Evolutionary conservation across 805 yeast species (phyloP), one percentile per base, ranked within the genome.

Genomic region (Candida nitratophila): DNA sequence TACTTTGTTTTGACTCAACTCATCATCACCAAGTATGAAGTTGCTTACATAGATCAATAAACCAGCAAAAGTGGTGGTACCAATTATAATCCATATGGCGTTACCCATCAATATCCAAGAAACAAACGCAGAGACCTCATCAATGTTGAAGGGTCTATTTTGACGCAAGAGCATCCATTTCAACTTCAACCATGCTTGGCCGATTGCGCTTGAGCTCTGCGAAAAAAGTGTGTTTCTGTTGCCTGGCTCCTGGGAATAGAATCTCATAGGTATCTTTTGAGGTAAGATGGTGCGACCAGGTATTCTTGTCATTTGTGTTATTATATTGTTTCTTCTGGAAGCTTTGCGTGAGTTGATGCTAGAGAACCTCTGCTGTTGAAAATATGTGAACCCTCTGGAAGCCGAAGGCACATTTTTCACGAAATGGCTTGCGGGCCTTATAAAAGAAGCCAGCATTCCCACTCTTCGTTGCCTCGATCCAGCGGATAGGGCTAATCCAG

Each of bases 101-200:
- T 76, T 73, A 1, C 81, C 82, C 79, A 77, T 73, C 27, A 77
- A 66, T 12, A 75, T 56, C 79, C 79, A 77, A 4, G 81, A 75
- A 10, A 72, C 63, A 51, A 77, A 73, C 1, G 83, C 81, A 2
- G 77, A 71, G 16, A 74, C 56, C 46, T 76, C 80, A 51, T 75
- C 79, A 15, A 69, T 52, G 27, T 75, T 66, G 46, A 73, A 70
- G 11, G 77, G 74, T 33, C 76, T 56, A 50, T 68, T 69, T 39
- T 73, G 75, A 35, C 80, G 57, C 2, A 71, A 57, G 12, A 76
- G 56, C 0, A 76, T 65, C 77, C 79, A 76, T 54, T 70, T 73
- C 1, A 59, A 40, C 22, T 57, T 45, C 6, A 56, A 40, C 8
- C 42, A 46, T 5, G 51, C 17, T 16, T 50, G 39, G 15, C 49